These are phyloP conservation scores for Yamadazyma phyllophila DNA, from an alignment of 805 yeast genomes.

Conservation along the genomic window DNA sequence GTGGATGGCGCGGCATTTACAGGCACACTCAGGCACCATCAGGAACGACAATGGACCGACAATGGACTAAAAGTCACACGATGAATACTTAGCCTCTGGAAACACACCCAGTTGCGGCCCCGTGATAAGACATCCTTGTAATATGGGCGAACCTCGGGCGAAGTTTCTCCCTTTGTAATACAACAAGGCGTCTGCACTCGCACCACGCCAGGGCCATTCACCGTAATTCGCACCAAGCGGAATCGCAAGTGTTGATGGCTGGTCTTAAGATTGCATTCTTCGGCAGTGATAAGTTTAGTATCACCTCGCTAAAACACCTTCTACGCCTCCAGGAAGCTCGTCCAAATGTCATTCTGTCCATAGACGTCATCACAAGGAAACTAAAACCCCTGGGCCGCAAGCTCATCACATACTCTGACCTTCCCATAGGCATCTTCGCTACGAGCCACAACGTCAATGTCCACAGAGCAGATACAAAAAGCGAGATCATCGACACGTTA, in stretches of 20 bases:
- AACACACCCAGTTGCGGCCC: too few relatives aligned
- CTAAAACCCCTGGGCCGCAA: constrained; percentile 67
- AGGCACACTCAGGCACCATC: too few relatives aligned
- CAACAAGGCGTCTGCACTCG: too few relatives aligned
- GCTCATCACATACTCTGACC: constrained; percentile 38
- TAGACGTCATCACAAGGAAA: constrained; percentile 63
- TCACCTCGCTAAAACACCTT: constrained; percentile 45
- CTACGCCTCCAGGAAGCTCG: constrained; percentile 20
- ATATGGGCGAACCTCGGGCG: too few relatives aligned
- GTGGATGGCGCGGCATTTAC: too few relatives aligned
- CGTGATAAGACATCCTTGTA: too few relatives aligned
- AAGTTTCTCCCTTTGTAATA: too few relatives aligned
- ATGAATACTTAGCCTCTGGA: too few relatives aligned
- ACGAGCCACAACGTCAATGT: constrained; percentile 29
- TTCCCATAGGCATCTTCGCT: constrained; percentile 52
- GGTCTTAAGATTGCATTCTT: constrained; percentile 51
- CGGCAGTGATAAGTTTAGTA: constrained; percentile 75
- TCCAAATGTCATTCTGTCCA: constrained; percentile 10
- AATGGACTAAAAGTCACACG: too few relatives aligned
- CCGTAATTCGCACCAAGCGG: too few relatives aligned
- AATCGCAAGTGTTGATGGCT: background rate
- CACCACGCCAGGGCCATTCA: too few relatives aligned
- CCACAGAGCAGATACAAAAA: constrained; percentile 50
- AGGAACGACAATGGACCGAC: too few relatives aligned
- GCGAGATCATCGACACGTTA: constrained; percentile 33